Conservation (phyloP, 2,329 filamentous ascomycete species). For the Helotiales sp. region DNA sequence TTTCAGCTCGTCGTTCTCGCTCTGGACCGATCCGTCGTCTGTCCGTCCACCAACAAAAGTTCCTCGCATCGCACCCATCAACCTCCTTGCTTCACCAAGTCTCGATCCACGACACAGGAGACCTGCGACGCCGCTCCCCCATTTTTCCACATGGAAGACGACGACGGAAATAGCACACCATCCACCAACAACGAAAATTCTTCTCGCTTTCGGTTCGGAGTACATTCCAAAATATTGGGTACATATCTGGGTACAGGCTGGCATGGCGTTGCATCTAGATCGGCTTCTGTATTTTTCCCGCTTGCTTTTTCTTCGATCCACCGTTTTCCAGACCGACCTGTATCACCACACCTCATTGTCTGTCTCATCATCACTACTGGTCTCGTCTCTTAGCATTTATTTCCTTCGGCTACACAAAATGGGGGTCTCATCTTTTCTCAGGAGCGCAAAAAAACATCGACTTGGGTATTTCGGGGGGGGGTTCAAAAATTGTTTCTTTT, state of each 20-base stretch:
- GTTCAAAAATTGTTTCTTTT: constrained; percentile 14
- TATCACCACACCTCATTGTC: constrained; percentile 10
- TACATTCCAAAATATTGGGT: constrained; percentile 17
- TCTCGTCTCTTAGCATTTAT: constrained; percentile 5
- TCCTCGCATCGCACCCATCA: background rate
- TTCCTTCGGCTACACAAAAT: constrained; percentile 19
- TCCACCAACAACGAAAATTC: constrained; percentile 10
- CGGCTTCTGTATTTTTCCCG: constrained; percentile 20
- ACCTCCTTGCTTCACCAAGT: constrained; percentile 29
- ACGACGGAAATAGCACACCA: background rate
- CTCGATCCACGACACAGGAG: constrained; percentile 37
- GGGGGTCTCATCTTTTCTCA: constrained; percentile 10
- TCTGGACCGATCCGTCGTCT: constrained; percentile 4
- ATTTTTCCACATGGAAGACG: background rate
- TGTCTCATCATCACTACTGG: background rate
- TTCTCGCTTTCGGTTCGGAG: constrained; percentile 15
- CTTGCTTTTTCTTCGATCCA: constrained; percentile 14
- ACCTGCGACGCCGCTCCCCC: background rate
- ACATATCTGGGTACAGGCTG: constrained; percentile 14
- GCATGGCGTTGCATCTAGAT: constrained; percentile 38
- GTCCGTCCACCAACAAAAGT: background rate
- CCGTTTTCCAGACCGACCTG: constrained; percentile 11
- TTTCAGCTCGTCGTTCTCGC: background rate
- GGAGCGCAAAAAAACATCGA: constrained; percentile 20
- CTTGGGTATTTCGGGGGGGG: background rate